Evolutionary conservation across 345 rosid species (phyloP).

Genomic region (Hypericum perforatum): DNA sequence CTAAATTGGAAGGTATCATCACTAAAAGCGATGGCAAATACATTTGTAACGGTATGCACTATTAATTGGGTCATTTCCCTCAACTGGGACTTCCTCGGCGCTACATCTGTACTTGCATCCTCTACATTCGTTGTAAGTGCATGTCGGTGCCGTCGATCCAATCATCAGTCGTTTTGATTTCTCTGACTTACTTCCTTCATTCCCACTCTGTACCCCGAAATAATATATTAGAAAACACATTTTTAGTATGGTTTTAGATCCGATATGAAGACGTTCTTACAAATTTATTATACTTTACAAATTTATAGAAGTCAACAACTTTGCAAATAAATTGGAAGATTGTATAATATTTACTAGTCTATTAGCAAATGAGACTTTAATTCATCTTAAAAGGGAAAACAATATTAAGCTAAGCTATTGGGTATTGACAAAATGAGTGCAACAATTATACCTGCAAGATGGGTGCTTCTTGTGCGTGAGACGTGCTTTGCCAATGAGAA

Average conservation of each 20-base stretch:
- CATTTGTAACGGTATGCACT: conserved; percentile 89
- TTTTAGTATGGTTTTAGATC: background rate
- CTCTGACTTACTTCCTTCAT: conserved; percentile 17
- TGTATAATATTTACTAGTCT: too few relatives aligned
- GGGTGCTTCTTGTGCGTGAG: conserved; percentile 1
- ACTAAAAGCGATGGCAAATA: conserved; percentile 56
- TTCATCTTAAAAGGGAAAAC: background rate
- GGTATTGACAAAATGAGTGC: too few relatives aligned
- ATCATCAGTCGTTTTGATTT: conserved; percentile 63
- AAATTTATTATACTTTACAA: background rate
- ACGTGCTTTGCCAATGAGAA: conserved; percentile 15
- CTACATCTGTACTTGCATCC: conserved; percentile 89
- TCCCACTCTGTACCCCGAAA: conserved; percentile 18
- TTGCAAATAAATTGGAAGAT: too few relatives aligned
- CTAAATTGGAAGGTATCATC: background rate
- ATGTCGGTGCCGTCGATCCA: conserved; percentile 85
- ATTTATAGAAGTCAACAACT: too few relatives aligned
- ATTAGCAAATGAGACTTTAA: too few relatives aligned
- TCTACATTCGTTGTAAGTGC: conserved; percentile 89
- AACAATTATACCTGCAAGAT: conserved; percentile 24
- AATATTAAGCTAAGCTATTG: background rate
- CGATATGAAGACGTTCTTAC: background rate
- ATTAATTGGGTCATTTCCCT: conserved; percentile 84
- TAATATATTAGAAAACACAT: background rate
- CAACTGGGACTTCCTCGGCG: conserved; percentile 93